phyloP scores from a whole-genome alignment of 257 asterid species.

The Solanum rostratum region DNA sequence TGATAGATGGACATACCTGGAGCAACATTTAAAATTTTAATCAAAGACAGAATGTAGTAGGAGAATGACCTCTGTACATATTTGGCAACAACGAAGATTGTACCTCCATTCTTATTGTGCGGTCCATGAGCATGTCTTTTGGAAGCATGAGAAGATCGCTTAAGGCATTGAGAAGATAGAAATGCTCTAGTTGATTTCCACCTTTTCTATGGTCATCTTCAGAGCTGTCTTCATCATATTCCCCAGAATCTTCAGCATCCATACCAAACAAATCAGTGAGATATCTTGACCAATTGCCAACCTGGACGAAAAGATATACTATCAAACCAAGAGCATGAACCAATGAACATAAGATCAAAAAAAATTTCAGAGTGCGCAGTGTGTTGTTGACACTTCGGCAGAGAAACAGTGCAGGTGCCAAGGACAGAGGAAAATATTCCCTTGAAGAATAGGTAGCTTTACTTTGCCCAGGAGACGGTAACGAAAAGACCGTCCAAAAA shows the following conservation, averaged over 20 bases:
- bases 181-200: constrained; percentile 38
- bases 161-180: constrained; percentile 66
- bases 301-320: constrained; percentile 22
- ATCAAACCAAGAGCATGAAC: neutral
- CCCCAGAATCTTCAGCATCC: constrained; percentile 19
- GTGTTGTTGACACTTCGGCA: neutral
- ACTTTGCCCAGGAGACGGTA: neutral
- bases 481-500: neutral
- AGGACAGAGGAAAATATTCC: neutral
- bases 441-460: neutral
- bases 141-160: constrained; percentile 99
- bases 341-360: neutral
- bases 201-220: constrained; percentile 18
- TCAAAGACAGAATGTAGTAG: neutral
- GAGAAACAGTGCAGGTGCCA: neutral
- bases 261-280: constrained; percentile 48
- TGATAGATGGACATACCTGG: constrained; percentile 83
- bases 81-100: neutral
- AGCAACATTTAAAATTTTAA: neutral
- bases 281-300: constrained; percentile 91
- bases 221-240: constrained; percentile 13
- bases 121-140: constrained; percentile 88
- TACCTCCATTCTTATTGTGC: constrained; percentile 79
- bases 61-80: neutral
- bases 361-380: neutral